Conservation (phyloP, 1,139 yeast genomes). For the Kodamaea suecica region DNA sequence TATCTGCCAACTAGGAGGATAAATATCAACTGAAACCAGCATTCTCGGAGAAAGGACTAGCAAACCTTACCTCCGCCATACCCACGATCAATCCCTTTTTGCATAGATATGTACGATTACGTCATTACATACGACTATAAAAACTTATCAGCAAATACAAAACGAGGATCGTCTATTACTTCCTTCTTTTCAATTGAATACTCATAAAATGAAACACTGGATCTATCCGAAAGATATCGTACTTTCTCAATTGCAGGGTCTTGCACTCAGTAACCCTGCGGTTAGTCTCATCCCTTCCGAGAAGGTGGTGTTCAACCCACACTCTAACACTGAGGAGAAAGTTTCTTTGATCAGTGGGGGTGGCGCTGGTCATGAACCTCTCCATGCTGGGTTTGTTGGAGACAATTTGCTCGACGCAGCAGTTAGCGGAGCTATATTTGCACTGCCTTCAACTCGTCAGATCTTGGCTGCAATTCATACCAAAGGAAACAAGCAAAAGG, state of each 20-base stretch:
- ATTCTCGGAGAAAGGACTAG: too few relatives aligned
- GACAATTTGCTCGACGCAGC: conserved; percentile 80
- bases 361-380: conserved; percentile 94
- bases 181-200: too few relatives aligned
- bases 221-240: conserved; percentile 56
- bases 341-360: conserved; percentile 85
- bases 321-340: conserved; percentile 40
- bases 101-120: too few relatives aligned
- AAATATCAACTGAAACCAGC: too few relatives aligned
- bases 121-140: too few relatives aligned
- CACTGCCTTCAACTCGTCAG: conserved; percentile 89
- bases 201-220: conserved; percentile 59
- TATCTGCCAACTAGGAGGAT: too few relatives aligned
- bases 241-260: conserved; percentile 59
- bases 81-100: too few relatives aligned
- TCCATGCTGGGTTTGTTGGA: conserved; percentile 90
- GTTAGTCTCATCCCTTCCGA: conserved; percentile 62
- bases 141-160: too few relatives aligned
- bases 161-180: too few relatives aligned
- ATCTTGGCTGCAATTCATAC: conserved; percentile 70
- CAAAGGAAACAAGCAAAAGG: conserved; percentile 52
- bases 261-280: conserved; percentile 66
- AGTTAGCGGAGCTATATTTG: conserved; percentile 84
- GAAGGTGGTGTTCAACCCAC: conserved; percentile 56
- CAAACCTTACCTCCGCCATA: too few relatives aligned